Evolutionary conservation across 495 filamentous ascomycete species (phyloP).

Genomic region (Hyaloscypha hepaticicola): DNA sequence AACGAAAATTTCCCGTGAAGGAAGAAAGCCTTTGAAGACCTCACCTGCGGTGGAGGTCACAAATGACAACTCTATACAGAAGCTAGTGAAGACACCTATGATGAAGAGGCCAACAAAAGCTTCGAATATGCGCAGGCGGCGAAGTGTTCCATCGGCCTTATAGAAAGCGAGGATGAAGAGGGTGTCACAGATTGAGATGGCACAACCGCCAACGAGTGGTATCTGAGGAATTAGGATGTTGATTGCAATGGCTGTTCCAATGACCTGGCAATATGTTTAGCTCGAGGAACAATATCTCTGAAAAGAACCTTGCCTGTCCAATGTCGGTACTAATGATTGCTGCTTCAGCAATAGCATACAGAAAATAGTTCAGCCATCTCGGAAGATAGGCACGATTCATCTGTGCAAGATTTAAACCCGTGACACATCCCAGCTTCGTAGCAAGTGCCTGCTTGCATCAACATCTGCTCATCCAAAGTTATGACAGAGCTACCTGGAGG

Average conservation of each 20-base stretch:
- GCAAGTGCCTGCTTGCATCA: background rate
- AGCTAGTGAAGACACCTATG: constrained; percentile 77
- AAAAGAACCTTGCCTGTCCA: constrained; percentile 5
- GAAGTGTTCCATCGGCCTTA: constrained; percentile 57
- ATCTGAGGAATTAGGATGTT: constrained; percentile 74
- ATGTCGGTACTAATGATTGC: constrained; percentile 40
- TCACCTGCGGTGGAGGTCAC: constrained; percentile 46
- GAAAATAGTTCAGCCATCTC: constrained; percentile 58
- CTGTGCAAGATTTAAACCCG: constrained; percentile 75
- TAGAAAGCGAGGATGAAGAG: constrained; percentile 84
- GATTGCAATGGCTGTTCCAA: constrained; percentile 82
- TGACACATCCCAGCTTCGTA: constrained; percentile 45
- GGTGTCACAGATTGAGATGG: constrained; percentile 77
- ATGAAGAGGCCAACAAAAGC: constrained; percentile 39
- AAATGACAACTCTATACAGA: constrained; percentile 81
- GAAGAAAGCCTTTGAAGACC: background rate
- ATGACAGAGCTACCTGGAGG: background rate
- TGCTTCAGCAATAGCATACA: constrained; percentile 57
- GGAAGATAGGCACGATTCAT: constrained; percentile 73
- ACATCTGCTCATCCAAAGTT: too few relatives aligned
- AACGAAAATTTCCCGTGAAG: background rate
- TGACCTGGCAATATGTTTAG: constrained; percentile 70
- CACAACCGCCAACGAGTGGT: constrained; percentile 80
- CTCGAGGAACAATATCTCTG: too few relatives aligned
- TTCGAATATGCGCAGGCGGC: constrained; percentile 45